Base-by-base conservation (phyloP, 805 yeast genomes). In the Yarrowia osloensis region DNA sequence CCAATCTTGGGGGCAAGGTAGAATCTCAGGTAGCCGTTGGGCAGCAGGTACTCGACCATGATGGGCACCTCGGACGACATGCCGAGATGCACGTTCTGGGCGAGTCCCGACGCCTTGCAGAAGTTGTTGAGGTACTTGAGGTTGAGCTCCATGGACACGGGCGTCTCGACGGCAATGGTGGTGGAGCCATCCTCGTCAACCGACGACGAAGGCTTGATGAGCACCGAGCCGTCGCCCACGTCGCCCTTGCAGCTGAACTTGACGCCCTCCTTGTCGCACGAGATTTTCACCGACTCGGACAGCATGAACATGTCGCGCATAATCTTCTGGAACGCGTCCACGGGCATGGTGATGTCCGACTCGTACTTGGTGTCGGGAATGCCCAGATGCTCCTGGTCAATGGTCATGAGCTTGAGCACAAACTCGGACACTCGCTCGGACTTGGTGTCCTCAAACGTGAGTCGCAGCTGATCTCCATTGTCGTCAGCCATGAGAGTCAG, bases 1-100 rank as follows among this genome's bases (percentile, higher is more conserved):
- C 90, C 97, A 77, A 95, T 91, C 84, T 95, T 94, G 69, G 99
- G 99, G 73, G 99, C 99, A 78, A 95, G 85, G 85, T 90, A 95
- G 85, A 90, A 95, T 77, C 97, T 88, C 77, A 95, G 82, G 79
- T 91, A 90, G 66, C 99, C 99, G 78, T 94, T 89, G 70, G 91
- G 88, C 76, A 95, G 82, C 79, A 88, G 89, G 81, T 88, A 95
- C 81, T 94, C 98, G 75, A 95, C 91, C 77, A 92, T 81, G 47
- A 98, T 97, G 37, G 99, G 99, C 17, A 95, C 88, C 76, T 90
- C 91, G 74, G 89, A 94, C 21, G 97, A 90, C 75, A 95, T 84
- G 78, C 91, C 90, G 71, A 95, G 84, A 46, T 95, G 89, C 69
- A 94, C 93, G 49, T 88, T 82, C 52, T 84, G 79, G 1, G 97